phyloP scores from a whole-genome alignment of 495 filamentous ascomycete species.

The Chaetomium tenue region DNA sequence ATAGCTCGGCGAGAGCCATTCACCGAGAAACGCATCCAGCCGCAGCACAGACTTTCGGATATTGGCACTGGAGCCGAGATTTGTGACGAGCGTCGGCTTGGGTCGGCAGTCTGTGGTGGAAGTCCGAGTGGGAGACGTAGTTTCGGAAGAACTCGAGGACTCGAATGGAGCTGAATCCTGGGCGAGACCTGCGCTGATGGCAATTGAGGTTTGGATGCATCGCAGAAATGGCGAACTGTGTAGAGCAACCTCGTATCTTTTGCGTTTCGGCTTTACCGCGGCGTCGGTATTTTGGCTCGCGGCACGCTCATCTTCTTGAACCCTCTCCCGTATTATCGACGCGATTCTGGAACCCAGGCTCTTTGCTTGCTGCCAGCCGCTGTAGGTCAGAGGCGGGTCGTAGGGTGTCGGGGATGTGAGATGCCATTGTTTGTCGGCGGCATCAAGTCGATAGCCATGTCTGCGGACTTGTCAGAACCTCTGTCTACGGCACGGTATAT shows the following conservation, averaged over 20 bases:
- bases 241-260: conserved; percentile 74
- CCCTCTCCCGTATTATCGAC: conserved; percentile 58
- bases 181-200: conserved; percentile 82
- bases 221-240: conserved; percentile 91
- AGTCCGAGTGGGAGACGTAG: neutral
- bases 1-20: conserved; percentile 93
- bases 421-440: conserved; percentile 92
- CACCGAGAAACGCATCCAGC: conserved; percentile 88
- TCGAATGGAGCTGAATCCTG: conserved; percentile 51
- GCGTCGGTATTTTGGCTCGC: conserved; percentile 18
- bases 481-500: too few species aligned
- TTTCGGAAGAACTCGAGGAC: conserved; percentile 21
- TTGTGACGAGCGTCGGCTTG: conserved; percentile 23
- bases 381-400: conserved; percentile 92
- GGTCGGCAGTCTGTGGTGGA: conserved; percentile 17
- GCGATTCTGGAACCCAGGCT: conserved; percentile 77
- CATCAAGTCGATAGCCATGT: conserved; percentile 90
- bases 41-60: conserved; percentile 62
- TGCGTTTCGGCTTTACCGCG: conserved; percentile 40
- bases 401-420: conserved; percentile 92
- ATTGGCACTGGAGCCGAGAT: neutral
- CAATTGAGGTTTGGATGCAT: conserved; percentile 90
- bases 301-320: conserved; percentile 40
- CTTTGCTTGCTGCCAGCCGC: conserved; percentile 85
- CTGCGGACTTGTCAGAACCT: conserved; percentile 42